phyloP scores from a whole-genome alignment of 495 filamentous ascomycete species.

The Trypethelium eluteriae region DNA sequence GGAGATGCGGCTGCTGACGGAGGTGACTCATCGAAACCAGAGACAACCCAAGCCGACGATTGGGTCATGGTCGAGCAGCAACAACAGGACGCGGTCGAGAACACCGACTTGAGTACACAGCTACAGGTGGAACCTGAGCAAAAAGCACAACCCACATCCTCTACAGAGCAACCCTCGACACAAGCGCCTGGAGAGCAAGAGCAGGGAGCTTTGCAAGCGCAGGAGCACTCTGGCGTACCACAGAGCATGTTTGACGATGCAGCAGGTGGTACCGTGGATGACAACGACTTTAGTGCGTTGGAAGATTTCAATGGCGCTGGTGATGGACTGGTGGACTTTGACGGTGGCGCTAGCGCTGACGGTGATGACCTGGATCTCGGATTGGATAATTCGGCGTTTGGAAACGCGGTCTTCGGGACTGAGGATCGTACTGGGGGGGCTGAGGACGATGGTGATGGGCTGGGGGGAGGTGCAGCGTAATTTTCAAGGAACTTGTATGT shows the following conservation, averaged over 20 bases:
- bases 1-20: conserved; percentile 19
- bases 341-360: conserved; percentile 30
- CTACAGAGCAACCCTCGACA: not conserved
- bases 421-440: conserved; percentile 44
- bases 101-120: conserved; percentile 11
- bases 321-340: conserved; percentile 46
- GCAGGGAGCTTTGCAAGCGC: not conserved
- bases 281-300: conserved; percentile 19
- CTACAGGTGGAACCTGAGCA: conserved; percentile 10
- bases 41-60: conserved; percentile 36
- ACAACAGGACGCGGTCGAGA: conserved; percentile 29
- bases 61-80: conserved; percentile 53
- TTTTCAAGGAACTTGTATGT: not conserved
- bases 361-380: conserved; percentile 46
- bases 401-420: conserved; percentile 55
- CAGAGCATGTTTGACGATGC: conserved; percentile 1
- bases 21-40: conserved; percentile 10
- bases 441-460: conserved; percentile 30
- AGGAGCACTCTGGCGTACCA: not conserved
- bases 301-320: conserved; percentile 12
- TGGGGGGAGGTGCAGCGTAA: not conserved
- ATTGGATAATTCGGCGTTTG: conserved; percentile 54
- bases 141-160: not conserved
- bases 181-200: not conserved
- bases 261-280: not conserved